Evolutionary conservation across 768 basidiomycete genomes (phyloP).

Genomic region (Collybiopsis confluens): DNA sequence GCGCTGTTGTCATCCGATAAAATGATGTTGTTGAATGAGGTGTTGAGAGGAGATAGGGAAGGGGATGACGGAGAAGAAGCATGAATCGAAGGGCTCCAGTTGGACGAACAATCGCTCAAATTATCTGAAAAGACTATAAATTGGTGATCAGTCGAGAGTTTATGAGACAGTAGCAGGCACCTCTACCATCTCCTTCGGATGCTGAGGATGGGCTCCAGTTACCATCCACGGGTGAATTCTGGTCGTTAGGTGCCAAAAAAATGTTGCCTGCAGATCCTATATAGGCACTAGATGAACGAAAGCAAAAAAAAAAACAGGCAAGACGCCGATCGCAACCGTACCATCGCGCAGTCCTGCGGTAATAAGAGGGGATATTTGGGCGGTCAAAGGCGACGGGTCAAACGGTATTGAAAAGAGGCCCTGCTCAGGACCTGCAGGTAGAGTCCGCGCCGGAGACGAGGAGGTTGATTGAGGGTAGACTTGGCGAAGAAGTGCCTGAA

Average conservation of each 20-base stretch:
- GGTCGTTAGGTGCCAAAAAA: slow-evolving; percentile 4
- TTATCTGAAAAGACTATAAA: slow-evolving; percentile 2
- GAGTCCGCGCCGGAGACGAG: neutral
- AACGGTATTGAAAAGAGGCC: neutral
- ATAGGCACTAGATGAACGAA: neutral
- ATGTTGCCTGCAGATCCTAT: slow-evolving; percentile 6
- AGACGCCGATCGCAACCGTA: neutral
- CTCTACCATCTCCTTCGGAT: slow-evolving; percentile 7
- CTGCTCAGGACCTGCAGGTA: neutral
- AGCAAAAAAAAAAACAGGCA: too few species aligned
- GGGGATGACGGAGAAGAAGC: slow-evolving; percentile 6
- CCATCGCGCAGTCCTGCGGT: slow-evolving; percentile 3
- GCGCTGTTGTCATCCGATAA: neutral
- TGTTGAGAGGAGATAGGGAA: slow-evolving; percentile 4
- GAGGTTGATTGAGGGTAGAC: neutral
- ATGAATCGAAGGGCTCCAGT: slow-evolving; percentile 6
- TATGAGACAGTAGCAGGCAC: neutral
- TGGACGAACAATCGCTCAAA: slow-evolving; percentile 2
- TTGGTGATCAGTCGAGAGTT: neutral
- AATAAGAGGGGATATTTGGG: neutral
- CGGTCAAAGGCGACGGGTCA: neutral
- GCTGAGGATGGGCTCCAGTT: slow-evolving; percentile 3
- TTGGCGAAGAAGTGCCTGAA: slow-evolving; percentile 1
- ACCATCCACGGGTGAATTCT: slow-evolving; percentile 1
- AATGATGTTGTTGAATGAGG: slow-evolving; percentile 2